Base-by-base conservation (phyloP, 352 stramenopile genomes). In the Globisporangium emineosum region DNA sequence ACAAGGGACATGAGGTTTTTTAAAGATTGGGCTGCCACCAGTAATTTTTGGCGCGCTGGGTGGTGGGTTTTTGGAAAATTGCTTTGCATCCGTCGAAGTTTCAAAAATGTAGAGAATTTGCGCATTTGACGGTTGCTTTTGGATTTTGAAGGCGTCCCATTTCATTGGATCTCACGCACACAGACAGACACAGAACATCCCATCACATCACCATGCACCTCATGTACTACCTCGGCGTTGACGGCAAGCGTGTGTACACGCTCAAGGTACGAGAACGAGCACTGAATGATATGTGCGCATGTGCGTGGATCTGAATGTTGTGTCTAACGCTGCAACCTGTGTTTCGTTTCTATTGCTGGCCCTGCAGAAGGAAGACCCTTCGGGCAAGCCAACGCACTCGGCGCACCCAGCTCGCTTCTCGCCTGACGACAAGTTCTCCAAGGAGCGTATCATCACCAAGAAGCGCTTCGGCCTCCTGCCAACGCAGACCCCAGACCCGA, bases 351-450 rank as follows among this genome's bases (percentile, higher is more conserved):
- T 43, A 8, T 40, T 54, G 52, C 19, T 42, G 0, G 12, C 12
- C 42, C 19, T 40, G 62, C 67, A 98, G 95, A 99, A 99, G 88
- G 82, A 96, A 67, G 96, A 96, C 59, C 96, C 96, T 21, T 74
- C 87, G 40, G 93, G 85, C 51, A 93, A 96, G 68, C 93, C 97
- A 35, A 99, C 97, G 37, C 86, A 97, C 79, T 99, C 93, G 65
- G 97, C 97, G 21, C 97, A 99, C 83, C 97, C 75, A 40, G 97
- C 97, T 52, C 88, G 98, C 66, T 99, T 99, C 81, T 99, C 95
- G 68, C 98, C 98, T 0, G 98, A 99, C 79, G 98, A 99, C 81
- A 99, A 99, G 88, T 99, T 99, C 79, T 99, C 93, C 51, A 90
- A 96, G 79, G 96, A 99, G 84, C 88, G 98, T 57, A 97, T 99